These are phyloP conservation scores for Sporothrix brunneoviolacea DNA, from an alignment of 2,329 filamentous ascomycete genomes.

Conservation along the genomic window DNA sequence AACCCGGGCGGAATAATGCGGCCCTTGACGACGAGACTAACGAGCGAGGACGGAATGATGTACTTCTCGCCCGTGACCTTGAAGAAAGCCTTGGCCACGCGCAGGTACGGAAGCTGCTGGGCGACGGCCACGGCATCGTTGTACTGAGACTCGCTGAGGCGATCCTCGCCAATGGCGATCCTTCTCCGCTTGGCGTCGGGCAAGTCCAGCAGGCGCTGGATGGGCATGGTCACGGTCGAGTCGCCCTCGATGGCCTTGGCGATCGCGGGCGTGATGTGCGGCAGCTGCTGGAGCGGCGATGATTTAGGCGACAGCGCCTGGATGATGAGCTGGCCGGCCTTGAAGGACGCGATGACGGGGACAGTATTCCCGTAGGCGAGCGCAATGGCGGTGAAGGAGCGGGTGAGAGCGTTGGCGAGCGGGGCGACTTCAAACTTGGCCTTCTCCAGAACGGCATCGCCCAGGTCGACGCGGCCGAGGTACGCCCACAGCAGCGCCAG, in stretches of 20 bases:
- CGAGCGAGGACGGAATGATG: slow-evolving; percentile 85
- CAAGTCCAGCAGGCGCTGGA: slow-evolving; percentile 85
- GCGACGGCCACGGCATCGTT: slow-evolving; percentile 68
- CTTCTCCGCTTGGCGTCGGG: slow-evolving; percentile 67
- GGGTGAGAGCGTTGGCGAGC: slow-evolving; percentile 75
- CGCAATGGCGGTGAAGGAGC: slow-evolving; percentile 79
- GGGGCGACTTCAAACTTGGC: slow-evolving; percentile 88
- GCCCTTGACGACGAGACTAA: slow-evolving; percentile 91
- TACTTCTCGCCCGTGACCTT: slow-evolving; percentile 93
- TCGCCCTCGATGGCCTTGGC: slow-evolving; percentile 65
- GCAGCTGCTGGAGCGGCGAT: slow-evolving; percentile 86
- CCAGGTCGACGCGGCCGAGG: slow-evolving; percentile 78
- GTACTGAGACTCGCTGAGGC: slow-evolving; percentile 73
- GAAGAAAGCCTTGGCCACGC: slow-evolving; percentile 92
- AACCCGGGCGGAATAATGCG: slow-evolving; percentile 81
- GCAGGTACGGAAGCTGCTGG: slow-evolving; percentile 73
- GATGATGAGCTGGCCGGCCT: slow-evolving; percentile 76
- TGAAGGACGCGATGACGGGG: slow-evolving; percentile 76
- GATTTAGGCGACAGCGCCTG: slow-evolving; percentile 79
- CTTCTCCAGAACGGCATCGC: slow-evolving; percentile 67
- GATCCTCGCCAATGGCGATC: slow-evolving; percentile 61
- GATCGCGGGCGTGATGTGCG: slow-evolving; percentile 67
- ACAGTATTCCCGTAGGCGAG: slow-evolving; percentile 79
- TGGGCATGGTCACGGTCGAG: slow-evolving; percentile 64
- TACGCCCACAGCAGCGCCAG: slow-evolving; percentile 93